Evolutionary conservation across 2,329 filamentous ascomycete species (phyloP).

Genomic region (Colletotrichum agaves): DNA sequence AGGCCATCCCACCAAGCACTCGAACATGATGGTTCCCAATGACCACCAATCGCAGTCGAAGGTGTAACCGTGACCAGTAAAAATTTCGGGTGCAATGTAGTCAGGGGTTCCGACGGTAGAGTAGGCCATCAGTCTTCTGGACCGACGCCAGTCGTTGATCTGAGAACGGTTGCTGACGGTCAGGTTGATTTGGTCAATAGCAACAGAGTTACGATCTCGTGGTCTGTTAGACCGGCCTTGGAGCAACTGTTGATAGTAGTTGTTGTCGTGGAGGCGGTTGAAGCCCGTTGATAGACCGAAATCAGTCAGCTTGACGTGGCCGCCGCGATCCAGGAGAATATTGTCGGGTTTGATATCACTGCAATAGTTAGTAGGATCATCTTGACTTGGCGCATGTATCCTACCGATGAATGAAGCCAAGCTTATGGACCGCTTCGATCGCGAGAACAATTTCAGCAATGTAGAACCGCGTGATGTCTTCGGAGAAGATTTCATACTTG

Average conservation of each 20-base stretch:
- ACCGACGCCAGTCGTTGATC: conserved; percentile 99
- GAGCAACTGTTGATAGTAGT: conserved; percentile 96
- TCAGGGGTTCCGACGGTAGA: conserved; percentile 98
- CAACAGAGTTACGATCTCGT: conserved; percentile 90
- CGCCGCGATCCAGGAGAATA: conserved; percentile 92
- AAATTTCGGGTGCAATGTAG: conserved; percentile 98
- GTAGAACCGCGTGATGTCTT: conserved; percentile 98
- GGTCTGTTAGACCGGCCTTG: conserved; percentile 79
- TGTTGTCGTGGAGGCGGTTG: conserved; percentile 97
- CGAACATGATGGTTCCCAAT: conserved; percentile 98
- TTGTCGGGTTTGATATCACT: conserved; percentile 99
- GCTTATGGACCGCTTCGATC: conserved; percentile 98
- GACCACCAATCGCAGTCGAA: conserved; percentile 99
- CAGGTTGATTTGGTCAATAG: conserved; percentile 96
- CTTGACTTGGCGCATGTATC: conserved; percentile 44
- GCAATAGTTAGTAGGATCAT: conserved; percentile 15
- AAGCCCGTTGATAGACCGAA: conserved; percentile 98
- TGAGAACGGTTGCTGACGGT: conserved; percentile 97
- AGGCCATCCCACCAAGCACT: conserved; percentile 98
- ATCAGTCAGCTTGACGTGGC: conserved; percentile 98
- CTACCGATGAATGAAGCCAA: conserved; percentile 98
- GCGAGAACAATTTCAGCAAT: conserved; percentile 98
- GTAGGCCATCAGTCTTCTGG: conserved; percentile 94
- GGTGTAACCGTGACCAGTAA: conserved; percentile 94
- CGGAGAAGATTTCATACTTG: conserved; percentile 99